Conservation (phyloP, 768 basidiomycete species). For the Calocybe indica region DNA sequence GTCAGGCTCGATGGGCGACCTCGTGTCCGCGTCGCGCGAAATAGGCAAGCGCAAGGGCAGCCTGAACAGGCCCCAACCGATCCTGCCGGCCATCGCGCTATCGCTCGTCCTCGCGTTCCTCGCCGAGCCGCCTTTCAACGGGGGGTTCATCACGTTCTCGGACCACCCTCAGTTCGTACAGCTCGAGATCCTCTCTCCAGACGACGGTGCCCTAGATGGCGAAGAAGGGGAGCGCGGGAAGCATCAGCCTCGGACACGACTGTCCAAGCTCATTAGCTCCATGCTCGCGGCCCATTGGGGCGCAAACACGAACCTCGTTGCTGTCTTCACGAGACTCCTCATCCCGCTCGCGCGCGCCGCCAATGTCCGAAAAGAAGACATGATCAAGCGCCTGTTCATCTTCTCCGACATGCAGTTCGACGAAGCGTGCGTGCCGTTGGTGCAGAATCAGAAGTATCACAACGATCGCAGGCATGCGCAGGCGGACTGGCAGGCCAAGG, state of each 20-base stretch:
- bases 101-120: constrained; percentile 61
- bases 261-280: constrained; percentile 27
- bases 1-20: constrained; percentile 62
- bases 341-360: constrained; percentile 54
- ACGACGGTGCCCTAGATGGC: too few species aligned
- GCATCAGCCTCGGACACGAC: constrained; percentile 13
- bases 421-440: not conserved
- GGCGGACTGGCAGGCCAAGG: constrained; percentile 2
- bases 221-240: too few species aligned
- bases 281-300: constrained; percentile 39
- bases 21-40: constrained; percentile 6
- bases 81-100: constrained; percentile 57
- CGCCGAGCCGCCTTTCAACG: constrained; percentile 57
- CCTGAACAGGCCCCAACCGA: constrained; percentile 26
- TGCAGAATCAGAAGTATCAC: not conserved
- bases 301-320: constrained; percentile 57
- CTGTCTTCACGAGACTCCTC: constrained; percentile 57
- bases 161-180: constrained; percentile 38
- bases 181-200: constrained; percentile 30
- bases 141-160: constrained; percentile 68
- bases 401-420: constrained; percentile 84
- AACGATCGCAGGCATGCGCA: not conserved
- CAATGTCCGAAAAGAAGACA: constrained; percentile 56
- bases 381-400: constrained; percentile 72
- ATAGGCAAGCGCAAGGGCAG: constrained; percentile 1